Evolutionary conservation across 2,329 filamentous ascomycete species (phyloP), one percentile per base, ranked within the genome.

Genomic region (Penicillium hordei): DNA sequence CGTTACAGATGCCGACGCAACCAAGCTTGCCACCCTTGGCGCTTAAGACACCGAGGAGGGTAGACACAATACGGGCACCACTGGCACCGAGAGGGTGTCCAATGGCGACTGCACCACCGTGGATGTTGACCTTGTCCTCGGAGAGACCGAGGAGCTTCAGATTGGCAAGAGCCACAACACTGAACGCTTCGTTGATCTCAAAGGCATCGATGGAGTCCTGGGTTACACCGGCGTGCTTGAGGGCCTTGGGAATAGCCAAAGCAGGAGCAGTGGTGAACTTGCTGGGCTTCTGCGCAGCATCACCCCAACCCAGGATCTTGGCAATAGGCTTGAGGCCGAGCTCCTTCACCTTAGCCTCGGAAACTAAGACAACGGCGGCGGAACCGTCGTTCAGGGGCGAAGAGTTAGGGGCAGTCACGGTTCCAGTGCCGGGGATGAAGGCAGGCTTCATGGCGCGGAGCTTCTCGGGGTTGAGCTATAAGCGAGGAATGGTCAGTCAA

Each of bases 121-220:
- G 93, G 56, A 97, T 82, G 80, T 99, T 99, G 74, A 99, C 93
- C 79, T 92, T 95, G 59, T 93, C 90, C 65, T 90, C 84, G 63
- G 82, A 82, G 57, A 99, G 80, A 61, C 82, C 83, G 40, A 99
- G 86, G 55, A 97, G 77, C 85, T 99, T 96, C 80, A 96, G 87
- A 82, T 99, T 99, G 66, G 94, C 93, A 52, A 99, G 84, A 39
- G 94, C 91, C 63, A 99, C 94, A 49, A 96, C 94, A 62, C 90
- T 94, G 83, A 99, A 99, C 42, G 94, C 94, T 83, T 99, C 94
- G 82, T 99, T 99, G 83, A 99, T 97, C 83, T 99, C 94, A 77
- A 94, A 99, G 68, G 87, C 94, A 71, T 97, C 93, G 58, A 99
- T 83, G 59, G 90, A 83, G 63, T 88, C 86, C 67, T 87, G 83